A percentile compares a stretch with the other conserved stretches of the same genome.
phyloP scores from a whole-genome alignment of 2,329 filamentous ascomycete genomes.

The Ophiostoma fasciatum region DNA sequence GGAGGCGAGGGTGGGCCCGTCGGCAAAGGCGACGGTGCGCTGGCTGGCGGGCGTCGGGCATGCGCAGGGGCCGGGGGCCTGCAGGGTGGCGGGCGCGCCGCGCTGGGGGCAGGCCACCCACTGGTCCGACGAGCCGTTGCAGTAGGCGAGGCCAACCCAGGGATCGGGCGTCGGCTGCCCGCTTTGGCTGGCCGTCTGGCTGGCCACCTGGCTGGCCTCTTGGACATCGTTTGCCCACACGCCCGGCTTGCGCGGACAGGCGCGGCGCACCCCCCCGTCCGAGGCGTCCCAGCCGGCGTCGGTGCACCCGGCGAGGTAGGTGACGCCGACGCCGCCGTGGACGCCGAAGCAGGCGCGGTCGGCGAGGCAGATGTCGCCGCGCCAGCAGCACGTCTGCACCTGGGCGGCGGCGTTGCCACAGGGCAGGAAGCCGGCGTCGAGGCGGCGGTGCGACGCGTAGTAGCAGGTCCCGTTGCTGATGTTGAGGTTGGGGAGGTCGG shows the following conservation, averaged over 20 bases:
- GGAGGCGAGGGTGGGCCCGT: conserved; percentile 14
- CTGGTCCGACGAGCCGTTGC: conserved; percentile 18
- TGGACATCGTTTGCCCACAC: background rate
- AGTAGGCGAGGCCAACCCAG: conserved; percentile 22
- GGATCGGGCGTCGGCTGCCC: conserved; percentile 10
- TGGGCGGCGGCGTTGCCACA: conserved; percentile 11
- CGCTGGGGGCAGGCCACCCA: conserved; percentile 20
- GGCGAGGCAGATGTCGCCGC: conserved; percentile 11
- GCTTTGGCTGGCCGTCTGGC: too few species aligned
- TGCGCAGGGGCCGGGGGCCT: conserved; percentile 15
- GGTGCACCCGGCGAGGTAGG: conserved; percentile 24
- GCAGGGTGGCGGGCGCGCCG: conserved; percentile 11
- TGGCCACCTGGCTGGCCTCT: background rate
- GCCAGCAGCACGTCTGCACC: conserved; percentile 10
- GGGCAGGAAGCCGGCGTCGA: conserved; percentile 11
- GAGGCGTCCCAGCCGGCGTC: conserved; percentile 17
- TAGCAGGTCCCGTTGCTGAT: conserved; percentile 13
- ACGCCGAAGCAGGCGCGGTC: conserved; percentile 11
- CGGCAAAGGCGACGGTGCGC: conserved; percentile 15
- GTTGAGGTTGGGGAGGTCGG: conserved; percentile 6
- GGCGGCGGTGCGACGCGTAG: background rate
- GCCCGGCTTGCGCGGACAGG: conserved; percentile 20
- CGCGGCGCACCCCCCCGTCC: conserved; percentile 2
- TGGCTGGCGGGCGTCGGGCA: conserved; percentile 15
- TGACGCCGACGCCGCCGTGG: conserved; percentile 17